phyloP scores from a whole-genome alignment of 208 protist species.

The Porcisia deanei region DNA sequence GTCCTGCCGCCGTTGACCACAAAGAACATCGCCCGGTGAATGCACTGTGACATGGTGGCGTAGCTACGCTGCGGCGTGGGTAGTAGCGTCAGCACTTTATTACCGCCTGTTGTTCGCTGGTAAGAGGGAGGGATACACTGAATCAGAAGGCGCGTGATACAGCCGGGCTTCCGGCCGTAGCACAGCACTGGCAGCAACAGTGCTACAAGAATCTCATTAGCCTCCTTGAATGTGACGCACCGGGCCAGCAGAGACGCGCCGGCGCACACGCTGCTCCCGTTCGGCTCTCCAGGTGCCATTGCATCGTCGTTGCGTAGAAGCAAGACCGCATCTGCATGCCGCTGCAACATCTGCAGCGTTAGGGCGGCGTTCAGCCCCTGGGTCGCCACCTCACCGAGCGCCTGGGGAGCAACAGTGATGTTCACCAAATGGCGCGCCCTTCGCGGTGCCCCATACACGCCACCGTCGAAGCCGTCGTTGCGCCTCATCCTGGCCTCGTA shows the following conservation, averaged over 20 bases:
- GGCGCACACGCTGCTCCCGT: conserved; percentile 27
- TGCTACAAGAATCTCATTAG: conserved; percentile 80
- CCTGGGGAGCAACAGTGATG: conserved; percentile 72
- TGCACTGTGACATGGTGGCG: conserved; percentile 44
- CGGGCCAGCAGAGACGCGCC: conserved; percentile 37
- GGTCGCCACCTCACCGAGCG: conserved; percentile 67
- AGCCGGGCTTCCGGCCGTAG: conserved; percentile 43
- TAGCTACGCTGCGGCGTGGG: conserved; percentile 78
- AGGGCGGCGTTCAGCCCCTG: conserved; percentile 81
- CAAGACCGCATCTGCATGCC: conserved; percentile 62
- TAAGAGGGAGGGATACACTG: conserved; percentile 42
- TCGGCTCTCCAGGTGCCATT: conserved; percentile 36
- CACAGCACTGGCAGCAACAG: conserved; percentile 71
- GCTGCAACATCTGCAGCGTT: conserved; percentile 64
- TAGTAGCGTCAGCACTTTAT: conserved; percentile 73
- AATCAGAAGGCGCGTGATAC: conserved; percentile 39
- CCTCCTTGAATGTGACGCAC: conserved; percentile 80
- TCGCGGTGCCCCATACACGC: conserved; percentile 68
- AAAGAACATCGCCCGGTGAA: conserved; percentile 59
- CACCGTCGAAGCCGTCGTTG: conserved; percentile 67
- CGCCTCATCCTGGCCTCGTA: conserved; percentile 56
- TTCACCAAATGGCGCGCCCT: conserved; percentile 70
- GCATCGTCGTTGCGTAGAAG: conserved; percentile 86
- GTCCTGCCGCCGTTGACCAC: conserved; percentile 42
- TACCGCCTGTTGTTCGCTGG: conserved; percentile 31